Evolutionary conservation across 306 rosid genomes (phyloP), one percentile per base, ranked within the genome.

Genomic region (Malus sieversii): DNA sequence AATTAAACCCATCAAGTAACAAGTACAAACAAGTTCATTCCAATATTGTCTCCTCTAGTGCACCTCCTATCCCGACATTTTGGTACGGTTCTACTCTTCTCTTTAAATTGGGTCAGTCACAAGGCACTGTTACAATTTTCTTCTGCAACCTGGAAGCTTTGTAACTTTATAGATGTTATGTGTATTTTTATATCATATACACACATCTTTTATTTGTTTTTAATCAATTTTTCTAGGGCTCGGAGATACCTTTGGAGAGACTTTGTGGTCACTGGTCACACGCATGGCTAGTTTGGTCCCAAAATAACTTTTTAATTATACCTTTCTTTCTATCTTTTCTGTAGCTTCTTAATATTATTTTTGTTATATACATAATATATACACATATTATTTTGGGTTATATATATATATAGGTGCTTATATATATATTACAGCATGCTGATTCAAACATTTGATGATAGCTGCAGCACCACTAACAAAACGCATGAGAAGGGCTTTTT

Each of bases 371-470:
- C 74, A 23, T 15, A 2, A 23, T 15, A 2, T 20, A 38, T 46
- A 40, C 14, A 11, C 75, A 58, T 3, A n/a, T 57, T 52, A 52
- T 61, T 68, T 46, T 53, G 60, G 77, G 71, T 51, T 5, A 5
- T 30, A 30, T 30, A 27, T 27, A 27, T 27, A 27, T 23, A 32
- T 64, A 42, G 45, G 10, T 42, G 42, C 42, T 38, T 30, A 30
- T 30, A 30, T 30, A 79, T 59, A 30, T 63, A 76, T 76, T 57
- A 67, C 59, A 61, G 76, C 75, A 79, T 74, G 83, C 83, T 75
- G 85, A 84, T 90, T 91, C 95, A 93, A 93, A 89, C 88, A 84
- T 93, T 91, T 86, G 96, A 93, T 93, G 98, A 93, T 91, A 87
- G 88, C 82, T 83, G 86, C 92, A 81, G 45, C 87, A 84, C 84